Conservation (phyloP, 1,284 basidiomycete genomes). For the Apiotrichum laibachii region DNA sequence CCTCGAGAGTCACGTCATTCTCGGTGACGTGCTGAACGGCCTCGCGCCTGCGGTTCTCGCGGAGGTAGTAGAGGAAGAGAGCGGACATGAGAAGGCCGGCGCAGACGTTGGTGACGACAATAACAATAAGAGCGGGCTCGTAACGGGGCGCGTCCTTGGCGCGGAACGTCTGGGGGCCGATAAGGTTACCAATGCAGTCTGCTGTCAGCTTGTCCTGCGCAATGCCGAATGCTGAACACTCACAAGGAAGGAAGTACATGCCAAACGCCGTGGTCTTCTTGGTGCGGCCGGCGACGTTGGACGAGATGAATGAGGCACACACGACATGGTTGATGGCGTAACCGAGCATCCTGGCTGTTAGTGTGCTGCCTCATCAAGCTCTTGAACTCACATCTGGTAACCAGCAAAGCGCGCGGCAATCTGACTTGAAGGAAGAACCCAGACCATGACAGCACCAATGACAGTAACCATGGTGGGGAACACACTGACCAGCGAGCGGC, state of each 20-base stretch:
- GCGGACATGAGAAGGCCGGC: background rate
- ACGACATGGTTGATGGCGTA: background rate
- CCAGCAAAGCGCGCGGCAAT: slow-evolving; percentile 3
- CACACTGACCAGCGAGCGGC: slow-evolving; percentile 14
- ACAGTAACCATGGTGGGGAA: slow-evolving; percentile 15
- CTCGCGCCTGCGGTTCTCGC: slow-evolving; percentile 4
- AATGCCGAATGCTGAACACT: too few relatives aligned
- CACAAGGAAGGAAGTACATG: slow-evolving; percentile 16
- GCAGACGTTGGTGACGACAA: slow-evolving; percentile 2
- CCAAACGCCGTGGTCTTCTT: slow-evolving; percentile 24
- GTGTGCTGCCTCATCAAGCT: too few relatives aligned
- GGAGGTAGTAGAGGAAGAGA: background rate
- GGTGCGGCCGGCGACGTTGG: slow-evolving; percentile 24
- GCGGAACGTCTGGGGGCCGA: slow-evolving; percentile 18
- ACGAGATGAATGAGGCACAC: slow-evolving; percentile 1
- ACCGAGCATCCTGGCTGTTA: background rate
- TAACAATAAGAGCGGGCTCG: slow-evolving; percentile 3
- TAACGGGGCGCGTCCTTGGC: slow-evolving; percentile 10
- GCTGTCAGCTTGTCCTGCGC: too few relatives aligned
- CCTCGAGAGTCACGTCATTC: background rate
- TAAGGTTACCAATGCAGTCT: slow-evolving; percentile 12
- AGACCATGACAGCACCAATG: slow-evolving; percentile 23
- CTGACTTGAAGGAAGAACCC: slow-evolving; percentile 3
- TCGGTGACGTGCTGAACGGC: background rate
- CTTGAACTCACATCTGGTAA: slow-evolving; percentile 8